Evolutionary conservation across 1,139 yeast genomes (phyloP).

Genomic region (Barnettozyma hawaiiensis): DNA sequence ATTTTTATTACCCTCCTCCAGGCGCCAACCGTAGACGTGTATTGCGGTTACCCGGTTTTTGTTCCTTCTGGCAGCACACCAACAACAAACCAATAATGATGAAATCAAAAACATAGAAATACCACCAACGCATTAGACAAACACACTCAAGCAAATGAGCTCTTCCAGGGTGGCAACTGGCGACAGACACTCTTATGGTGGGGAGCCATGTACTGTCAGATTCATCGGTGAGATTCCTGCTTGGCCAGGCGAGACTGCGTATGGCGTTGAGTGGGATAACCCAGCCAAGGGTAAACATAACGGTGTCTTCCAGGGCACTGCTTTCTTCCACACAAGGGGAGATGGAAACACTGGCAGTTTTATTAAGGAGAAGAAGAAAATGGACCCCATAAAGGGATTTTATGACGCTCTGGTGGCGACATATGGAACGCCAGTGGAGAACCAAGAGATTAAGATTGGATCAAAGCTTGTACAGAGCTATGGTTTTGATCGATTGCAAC

Average conservation of each 20-base stretch:
- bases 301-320: conserved; percentile 42
- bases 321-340: conserved; percentile 36
- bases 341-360: conserved; percentile 54
- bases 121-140: too few species aligned
- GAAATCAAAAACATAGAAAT: too few species aligned
- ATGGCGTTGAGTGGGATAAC: conserved; percentile 89
- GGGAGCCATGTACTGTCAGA: conserved; percentile 55
- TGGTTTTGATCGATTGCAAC: conserved; percentile 57
- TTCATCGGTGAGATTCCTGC: conserved; percentile 53
- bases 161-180: conserved; percentile 23
- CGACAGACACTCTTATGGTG: conserved; percentile 43
- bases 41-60: neutral
- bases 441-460: conserved; percentile 37
- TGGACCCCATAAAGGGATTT: conserved; percentile 32
- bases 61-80: too few species aligned
- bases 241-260: conserved; percentile 56
- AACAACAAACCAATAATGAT: too few species aligned
- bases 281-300: conserved; percentile 46
- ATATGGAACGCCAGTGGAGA: conserved; percentile 35
- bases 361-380: conserved; percentile 42
- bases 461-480: conserved; percentile 51
- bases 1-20: too few species aligned
- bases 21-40: neutral
- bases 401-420: conserved; percentile 44
- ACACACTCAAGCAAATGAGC: neutral